phyloP scores from a whole-genome alignment of 306 rosid species.

The Vicia villosa region DNA sequence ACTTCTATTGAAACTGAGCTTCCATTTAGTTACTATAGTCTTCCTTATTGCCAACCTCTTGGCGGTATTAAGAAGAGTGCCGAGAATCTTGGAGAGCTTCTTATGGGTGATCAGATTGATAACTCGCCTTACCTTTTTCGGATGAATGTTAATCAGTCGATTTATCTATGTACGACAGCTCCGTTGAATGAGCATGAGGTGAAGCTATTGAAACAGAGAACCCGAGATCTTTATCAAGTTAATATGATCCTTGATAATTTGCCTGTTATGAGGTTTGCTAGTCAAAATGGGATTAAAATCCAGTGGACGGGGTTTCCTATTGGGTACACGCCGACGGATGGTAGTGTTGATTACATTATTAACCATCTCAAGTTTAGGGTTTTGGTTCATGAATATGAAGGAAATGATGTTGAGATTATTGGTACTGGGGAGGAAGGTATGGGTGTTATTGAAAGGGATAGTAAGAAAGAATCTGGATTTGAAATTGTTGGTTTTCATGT shows the following conservation, averaged over 20 bases:
- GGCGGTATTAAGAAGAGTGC: conserved; percentile 81
- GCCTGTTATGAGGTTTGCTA: conserved; percentile 85
- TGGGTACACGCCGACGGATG: conserved; percentile 69
- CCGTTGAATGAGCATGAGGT: conserved; percentile 70
- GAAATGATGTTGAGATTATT: conserved; percentile 72
- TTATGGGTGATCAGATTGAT: conserved; percentile 92
- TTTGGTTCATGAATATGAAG: conserved; percentile 90
- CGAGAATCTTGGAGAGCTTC: conserved; percentile 92
- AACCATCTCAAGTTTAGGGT: conserved; percentile 87
- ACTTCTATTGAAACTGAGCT: conserved; percentile 97
- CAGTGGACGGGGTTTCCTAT: conserved; percentile 98
- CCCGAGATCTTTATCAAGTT: conserved; percentile 92
- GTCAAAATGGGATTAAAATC: conserved; percentile 72
- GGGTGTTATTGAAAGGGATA: conserved; percentile 78
- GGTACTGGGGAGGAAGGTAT: conserved; percentile 95
- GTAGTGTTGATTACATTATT: conserved; percentile 75
- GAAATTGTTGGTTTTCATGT: conserved; percentile 98
- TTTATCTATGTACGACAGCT: conserved; percentile 69
- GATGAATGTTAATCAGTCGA: conserved; percentile 74
- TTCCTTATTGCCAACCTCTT: conserved; percentile 73
- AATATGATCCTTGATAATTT: conserved; percentile 94
- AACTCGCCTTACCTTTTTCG: conserved; percentile 76
- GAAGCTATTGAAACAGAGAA: conserved; percentile 81
- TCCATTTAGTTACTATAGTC: conserved; percentile 86
- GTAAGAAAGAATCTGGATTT: conserved; percentile 76